Evolutionary conservation across 1,139 yeast genomes (phyloP).

Genomic region (Kodamaea anthophila): DNA sequence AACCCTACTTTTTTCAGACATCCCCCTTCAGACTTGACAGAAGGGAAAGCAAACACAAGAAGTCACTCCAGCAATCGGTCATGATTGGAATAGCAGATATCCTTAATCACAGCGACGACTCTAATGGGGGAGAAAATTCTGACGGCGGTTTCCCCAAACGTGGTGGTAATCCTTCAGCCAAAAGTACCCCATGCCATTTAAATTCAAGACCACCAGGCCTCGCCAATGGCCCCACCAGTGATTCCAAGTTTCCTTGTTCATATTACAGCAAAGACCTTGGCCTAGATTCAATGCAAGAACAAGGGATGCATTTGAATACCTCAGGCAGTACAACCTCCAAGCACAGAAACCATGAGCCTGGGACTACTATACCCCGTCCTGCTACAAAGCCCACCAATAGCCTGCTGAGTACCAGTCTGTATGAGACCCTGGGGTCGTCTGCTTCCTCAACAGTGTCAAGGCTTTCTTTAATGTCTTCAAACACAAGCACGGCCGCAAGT

Average conservation of each 20-base stretch:
- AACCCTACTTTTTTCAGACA: constrained; percentile 1
- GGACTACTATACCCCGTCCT: neutral
- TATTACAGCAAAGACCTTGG: constrained; percentile 1
- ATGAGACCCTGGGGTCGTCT: neutral
- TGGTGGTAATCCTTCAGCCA: too few species aligned
- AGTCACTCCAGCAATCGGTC: neutral
- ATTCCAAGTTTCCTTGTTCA: too few species aligned
- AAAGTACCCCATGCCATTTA: neutral
- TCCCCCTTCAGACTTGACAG: too few species aligned
- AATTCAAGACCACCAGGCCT: neutral
- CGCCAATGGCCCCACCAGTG: neutral
- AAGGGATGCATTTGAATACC: constrained; percentile 1
- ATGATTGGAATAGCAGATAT: constrained; percentile 13
- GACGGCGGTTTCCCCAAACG: neutral
- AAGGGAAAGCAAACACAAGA: too few species aligned
- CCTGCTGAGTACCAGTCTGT: neutral
- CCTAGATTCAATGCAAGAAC: neutral
- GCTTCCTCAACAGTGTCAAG: constrained; percentile 1
- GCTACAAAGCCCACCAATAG: neutral
- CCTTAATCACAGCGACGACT: constrained; percentile 9
- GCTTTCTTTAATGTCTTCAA: constrained; percentile 1
- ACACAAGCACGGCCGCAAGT: constrained; percentile 1
- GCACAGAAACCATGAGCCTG: constrained; percentile 1
- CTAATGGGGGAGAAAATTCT: neutral
- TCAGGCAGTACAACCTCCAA: constrained; percentile 4